Evolutionary conservation across 2,329 filamentous ascomycete genomes (phyloP).

Genomic region (Ascochyta rabiei): DNA sequence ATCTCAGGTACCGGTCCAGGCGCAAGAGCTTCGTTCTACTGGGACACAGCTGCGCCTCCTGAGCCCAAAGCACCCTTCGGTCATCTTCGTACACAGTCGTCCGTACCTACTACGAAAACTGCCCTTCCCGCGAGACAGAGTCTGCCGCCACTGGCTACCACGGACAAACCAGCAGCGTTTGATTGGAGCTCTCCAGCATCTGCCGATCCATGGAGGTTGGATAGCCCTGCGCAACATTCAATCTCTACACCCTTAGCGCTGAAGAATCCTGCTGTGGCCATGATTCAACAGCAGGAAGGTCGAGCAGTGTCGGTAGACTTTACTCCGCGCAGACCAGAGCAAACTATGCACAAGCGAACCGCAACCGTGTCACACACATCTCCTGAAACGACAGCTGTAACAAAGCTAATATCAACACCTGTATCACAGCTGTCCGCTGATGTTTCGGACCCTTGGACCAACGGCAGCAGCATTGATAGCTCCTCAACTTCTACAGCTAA

Average conservation of each 20-base stretch:
- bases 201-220: slow-evolving; percentile 27
- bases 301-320: slow-evolving; percentile 31
- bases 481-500: slow-evolving; percentile 8
- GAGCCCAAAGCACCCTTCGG: slow-evolving; percentile 20
- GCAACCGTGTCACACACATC: slow-evolving; percentile 11
- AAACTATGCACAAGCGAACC: slow-evolving; percentile 23
- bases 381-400: slow-evolving; percentile 22
- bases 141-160: slow-evolving; percentile 31
- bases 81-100: slow-evolving; percentile 35
- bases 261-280: slow-evolving; percentile 22
- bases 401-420: slow-evolving; percentile 20
- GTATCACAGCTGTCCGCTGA: slow-evolving; percentile 5
- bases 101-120: slow-evolving; percentile 23
- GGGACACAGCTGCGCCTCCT: slow-evolving; percentile 39
- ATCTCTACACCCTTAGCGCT: slow-evolving; percentile 24
- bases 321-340: slow-evolving; percentile 14
- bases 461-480: slow-evolving; percentile 22
- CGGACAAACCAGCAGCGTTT: slow-evolving; percentile 36
- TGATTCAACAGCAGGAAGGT: slow-evolving; percentile 26
- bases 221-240: slow-evolving; percentile 21
- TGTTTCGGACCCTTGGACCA: slow-evolving; percentile 25
- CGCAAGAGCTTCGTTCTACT: slow-evolving; percentile 46
- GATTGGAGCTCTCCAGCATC: slow-evolving; percentile 42
- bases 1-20: slow-evolving; percentile 44
- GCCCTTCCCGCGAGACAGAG: slow-evolving; percentile 25